phyloP scores from a whole-genome alignment of 139 green algal genomes.

The Chlorella sp. region DNA sequence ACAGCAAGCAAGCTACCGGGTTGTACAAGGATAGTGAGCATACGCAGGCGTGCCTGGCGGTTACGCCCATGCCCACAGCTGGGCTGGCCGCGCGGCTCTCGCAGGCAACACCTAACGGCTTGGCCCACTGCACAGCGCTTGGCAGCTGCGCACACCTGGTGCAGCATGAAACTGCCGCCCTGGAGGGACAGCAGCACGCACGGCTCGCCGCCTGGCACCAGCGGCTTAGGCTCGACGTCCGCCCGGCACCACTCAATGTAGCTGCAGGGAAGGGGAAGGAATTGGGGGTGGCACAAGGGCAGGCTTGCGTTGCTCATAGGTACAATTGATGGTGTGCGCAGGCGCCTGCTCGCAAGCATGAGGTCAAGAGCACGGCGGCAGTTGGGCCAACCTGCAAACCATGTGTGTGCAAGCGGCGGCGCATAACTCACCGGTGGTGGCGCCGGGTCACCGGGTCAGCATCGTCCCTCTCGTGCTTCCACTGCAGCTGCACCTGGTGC shows the following conservation, averaged over 20 bases:
- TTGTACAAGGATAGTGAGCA: too few relatives aligned
- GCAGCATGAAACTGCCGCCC: slow-evolving; percentile 80
- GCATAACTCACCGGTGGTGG: slow-evolving; percentile 31
- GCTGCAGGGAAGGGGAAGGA: background rate
- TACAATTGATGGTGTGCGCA: too few relatives aligned
- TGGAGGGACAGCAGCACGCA: slow-evolving; percentile 53
- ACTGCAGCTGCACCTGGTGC: slow-evolving; percentile 22
- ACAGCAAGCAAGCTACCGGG: too few relatives aligned
- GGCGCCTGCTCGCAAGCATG: too few relatives aligned
- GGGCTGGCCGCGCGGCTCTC: too few relatives aligned
- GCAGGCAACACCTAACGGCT: too few relatives aligned
- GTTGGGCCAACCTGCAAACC: background rate
- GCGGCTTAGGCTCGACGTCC: background rate
- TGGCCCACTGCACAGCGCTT: too few relatives aligned
- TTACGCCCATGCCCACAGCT: too few relatives aligned
- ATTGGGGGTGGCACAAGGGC: too few relatives aligned
- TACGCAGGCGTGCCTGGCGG: too few relatives aligned
- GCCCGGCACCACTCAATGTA: slow-evolving; percentile 34
- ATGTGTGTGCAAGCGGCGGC: too few relatives aligned
- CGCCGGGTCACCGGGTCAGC: slow-evolving; percentile 45
- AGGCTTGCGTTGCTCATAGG: too few relatives aligned
- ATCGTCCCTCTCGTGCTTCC: slow-evolving; percentile 13
- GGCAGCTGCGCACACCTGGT: slow-evolving; percentile 36
- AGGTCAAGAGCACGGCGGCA: background rate
- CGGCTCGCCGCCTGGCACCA: slow-evolving; percentile 60